phyloP scores from a whole-genome alignment of 2,329 filamentous ascomycete genomes.

The Botryosphaeria dothidea region DNA sequence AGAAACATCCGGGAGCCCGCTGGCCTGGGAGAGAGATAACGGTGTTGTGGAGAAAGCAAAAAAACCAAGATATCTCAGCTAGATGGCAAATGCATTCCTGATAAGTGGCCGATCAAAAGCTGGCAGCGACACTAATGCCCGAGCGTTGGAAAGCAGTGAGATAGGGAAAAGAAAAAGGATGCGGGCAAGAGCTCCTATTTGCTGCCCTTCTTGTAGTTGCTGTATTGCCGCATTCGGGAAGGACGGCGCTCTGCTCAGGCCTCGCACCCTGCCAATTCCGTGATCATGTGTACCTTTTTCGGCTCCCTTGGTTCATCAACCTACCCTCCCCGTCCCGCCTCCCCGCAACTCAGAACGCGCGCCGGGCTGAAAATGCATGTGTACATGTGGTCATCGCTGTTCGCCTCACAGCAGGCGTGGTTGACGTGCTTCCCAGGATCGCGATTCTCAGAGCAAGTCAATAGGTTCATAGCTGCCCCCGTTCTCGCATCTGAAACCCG shows the following conservation, averaged over 20 bases:
- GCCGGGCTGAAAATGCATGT: background rate
- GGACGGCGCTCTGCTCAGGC: background rate
- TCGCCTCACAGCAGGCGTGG: background rate
- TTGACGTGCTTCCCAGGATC: background rate
- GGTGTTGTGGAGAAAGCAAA: background rate
- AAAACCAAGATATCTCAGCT: background rate
- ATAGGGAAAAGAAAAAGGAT: background rate
- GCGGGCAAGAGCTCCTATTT: background rate
- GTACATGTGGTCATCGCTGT: background rate
- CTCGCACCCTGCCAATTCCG: background rate
- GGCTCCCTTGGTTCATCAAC: background rate
- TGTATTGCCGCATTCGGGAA: slow-evolving; percentile 6
- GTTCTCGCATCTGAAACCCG: background rate
- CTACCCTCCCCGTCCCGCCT: background rate
- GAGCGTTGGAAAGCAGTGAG: background rate
- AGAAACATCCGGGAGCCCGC: background rate
- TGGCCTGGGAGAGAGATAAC: slow-evolving; percentile 1
- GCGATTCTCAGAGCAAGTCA: background rate
- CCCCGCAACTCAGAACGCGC: background rate
- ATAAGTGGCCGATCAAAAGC: background rate
- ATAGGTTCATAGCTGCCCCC: background rate
- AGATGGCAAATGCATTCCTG: background rate
- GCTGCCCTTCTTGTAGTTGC: background rate
- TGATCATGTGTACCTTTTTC: slow-evolving; percentile 3
- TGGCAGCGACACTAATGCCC: background rate